These are phyloP conservation scores for Pichia thaimueangensis DNA, from an alignment of 805 yeast genomes.

Conservation along the genomic window DNA sequence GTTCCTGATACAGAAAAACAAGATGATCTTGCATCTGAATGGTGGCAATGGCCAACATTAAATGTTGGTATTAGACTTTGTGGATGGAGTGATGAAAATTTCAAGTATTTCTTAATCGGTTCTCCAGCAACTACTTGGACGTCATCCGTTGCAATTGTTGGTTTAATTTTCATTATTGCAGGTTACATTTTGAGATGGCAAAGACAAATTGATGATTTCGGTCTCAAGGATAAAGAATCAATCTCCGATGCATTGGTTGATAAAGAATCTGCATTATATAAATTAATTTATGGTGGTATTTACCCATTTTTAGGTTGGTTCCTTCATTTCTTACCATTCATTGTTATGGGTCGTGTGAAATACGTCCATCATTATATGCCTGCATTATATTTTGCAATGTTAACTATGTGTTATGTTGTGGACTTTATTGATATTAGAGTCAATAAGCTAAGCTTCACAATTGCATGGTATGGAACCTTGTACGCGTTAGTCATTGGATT, in stretches of 20 bases:
- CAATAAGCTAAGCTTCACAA: slow-evolving; percentile 21
- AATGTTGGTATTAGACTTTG: slow-evolving; percentile 71
- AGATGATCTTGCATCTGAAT: slow-evolving; percentile 63
- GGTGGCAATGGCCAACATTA: slow-evolving; percentile 90
- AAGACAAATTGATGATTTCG: slow-evolving; percentile 65
- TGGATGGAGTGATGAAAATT: slow-evolving; percentile 55
- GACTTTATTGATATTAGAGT: slow-evolving; percentile 31
- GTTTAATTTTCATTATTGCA: slow-evolving; percentile 41
- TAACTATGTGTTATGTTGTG: slow-evolving; percentile 59
- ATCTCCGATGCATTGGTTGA: slow-evolving; percentile 9
- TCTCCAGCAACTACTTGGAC: slow-evolving; percentile 78
- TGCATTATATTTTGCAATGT: slow-evolving; percentile 87
- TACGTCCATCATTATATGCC: slow-evolving; percentile 96
- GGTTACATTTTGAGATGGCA: slow-evolving; percentile 67
- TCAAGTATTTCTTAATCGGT: slow-evolving; percentile 64
- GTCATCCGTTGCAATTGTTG: slow-evolving; percentile 53
- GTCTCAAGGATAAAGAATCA: slow-evolving; percentile 16
- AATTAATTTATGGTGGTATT: slow-evolving; percentile 56
- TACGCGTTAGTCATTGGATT: slow-evolving; percentile 49
- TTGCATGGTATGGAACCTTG: slow-evolving; percentile 35
- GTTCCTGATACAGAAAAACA: slow-evolving; percentile 72
- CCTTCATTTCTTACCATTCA: slow-evolving; percentile 82
- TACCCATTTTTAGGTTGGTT: slow-evolving; percentile 90
- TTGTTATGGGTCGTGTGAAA: slow-evolving; percentile 92
- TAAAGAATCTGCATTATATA: slow-evolving; percentile 15